These are phyloP conservation scores for Diplosphaera chodatii DNA, from an alignment of 139 green algal genomes.

Conservation along the genomic window DNA sequence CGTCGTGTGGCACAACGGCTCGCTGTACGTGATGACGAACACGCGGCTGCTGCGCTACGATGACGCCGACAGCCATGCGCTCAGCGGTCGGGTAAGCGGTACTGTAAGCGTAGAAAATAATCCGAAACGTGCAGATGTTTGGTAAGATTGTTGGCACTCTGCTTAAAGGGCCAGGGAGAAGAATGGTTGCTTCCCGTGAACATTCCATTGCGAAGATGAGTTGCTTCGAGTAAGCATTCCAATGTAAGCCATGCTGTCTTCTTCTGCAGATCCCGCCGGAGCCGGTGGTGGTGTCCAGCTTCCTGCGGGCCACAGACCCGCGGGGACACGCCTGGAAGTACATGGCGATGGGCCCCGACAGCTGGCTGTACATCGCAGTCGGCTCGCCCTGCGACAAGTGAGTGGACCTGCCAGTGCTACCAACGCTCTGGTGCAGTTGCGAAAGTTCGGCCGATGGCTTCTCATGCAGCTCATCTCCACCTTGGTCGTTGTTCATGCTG, in stretches of 20 bases:
- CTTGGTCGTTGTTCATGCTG: too few species aligned
- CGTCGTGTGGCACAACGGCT: slow-evolving; percentile 5
- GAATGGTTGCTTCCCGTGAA: too few species aligned
- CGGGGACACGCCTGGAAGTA: neutral
- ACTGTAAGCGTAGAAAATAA: too few species aligned
- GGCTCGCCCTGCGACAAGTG: neutral
- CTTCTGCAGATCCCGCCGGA: neutral
- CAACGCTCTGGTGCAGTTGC: too few species aligned
- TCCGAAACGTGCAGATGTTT: too few species aligned
- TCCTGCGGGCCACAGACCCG: neutral
- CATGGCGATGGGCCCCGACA: neutral
- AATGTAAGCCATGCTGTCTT: neutral
- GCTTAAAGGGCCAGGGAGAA: too few species aligned
- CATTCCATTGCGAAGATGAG: too few species aligned
- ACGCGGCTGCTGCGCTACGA: slow-evolving; percentile 5
- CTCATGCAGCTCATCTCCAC: too few species aligned
- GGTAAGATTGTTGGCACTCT: too few species aligned
- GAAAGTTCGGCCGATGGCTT: too few species aligned
- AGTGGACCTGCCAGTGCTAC: too few species aligned
- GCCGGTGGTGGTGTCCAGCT: neutral
- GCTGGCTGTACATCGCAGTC: neutral
- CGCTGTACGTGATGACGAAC: slow-evolving; percentile 11
- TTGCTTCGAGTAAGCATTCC: too few species aligned
- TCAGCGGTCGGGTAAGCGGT: neutral
- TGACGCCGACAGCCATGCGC: neutral